Percentiles rank a stretch among this genome's conserved stretches.
phyloP scores from a whole-genome alignment of 1,139 yeast genomes.

The Nakaseomyces nivariensis region DNA sequence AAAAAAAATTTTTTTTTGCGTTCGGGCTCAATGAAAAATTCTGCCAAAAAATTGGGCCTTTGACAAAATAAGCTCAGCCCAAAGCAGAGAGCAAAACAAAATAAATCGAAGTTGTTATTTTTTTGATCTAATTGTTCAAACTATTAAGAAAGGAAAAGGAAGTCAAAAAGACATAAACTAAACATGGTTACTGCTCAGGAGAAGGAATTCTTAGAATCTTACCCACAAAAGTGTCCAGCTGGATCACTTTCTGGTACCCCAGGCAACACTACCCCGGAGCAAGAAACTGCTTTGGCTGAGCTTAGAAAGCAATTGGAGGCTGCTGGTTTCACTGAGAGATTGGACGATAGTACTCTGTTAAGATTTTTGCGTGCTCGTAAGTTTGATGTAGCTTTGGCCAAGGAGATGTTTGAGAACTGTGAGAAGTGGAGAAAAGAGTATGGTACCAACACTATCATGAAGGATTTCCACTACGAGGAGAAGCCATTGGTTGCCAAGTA shows the following conservation, averaged over 20 bases:
- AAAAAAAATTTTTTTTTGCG: too few species aligned
- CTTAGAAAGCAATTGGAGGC: slow-evolving; percentile 50
- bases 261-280: slow-evolving; percentile 66
- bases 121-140: too few species aligned
- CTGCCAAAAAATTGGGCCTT: not conserved
- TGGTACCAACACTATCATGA: slow-evolving; percentile 77
- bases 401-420: slow-evolving; percentile 74
- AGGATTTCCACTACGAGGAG: slow-evolving; percentile 82
- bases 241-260: slow-evolving; percentile 69
- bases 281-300: slow-evolving; percentile 47
- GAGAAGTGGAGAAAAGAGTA: slow-evolving; percentile 86
- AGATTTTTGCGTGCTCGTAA: slow-evolving; percentile 93
- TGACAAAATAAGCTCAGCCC: too few species aligned
- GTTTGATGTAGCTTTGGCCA: slow-evolving; percentile 72
- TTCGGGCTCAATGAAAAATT: not conserved
- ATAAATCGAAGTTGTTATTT: not conserved
- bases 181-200: slow-evolving; percentile 10
- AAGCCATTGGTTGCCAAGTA: slow-evolving; percentile 79
- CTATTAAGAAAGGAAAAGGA: too few species aligned
- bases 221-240: slow-evolving; percentile 61
- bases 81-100: too few species aligned
- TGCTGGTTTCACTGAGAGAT: slow-evolving; percentile 59
- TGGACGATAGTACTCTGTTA: slow-evolving; percentile 82
- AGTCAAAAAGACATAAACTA: too few species aligned
- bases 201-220: slow-evolving; percentile 35